Base-by-base conservation (phyloP, 345 rosid genomes). In the Boechera retrofracta region DNA sequence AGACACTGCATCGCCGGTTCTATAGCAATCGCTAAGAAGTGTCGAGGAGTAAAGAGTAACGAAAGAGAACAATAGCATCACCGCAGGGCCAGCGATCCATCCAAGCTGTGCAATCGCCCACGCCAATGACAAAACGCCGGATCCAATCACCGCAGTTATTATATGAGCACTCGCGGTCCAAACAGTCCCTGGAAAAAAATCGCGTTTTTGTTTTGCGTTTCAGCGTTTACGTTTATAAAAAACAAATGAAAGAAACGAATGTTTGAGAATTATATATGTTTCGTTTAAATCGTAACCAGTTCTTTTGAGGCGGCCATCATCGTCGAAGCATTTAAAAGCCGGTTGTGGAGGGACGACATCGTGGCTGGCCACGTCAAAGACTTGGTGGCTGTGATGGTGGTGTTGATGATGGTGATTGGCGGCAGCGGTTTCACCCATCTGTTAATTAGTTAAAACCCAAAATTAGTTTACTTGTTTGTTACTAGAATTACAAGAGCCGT, bases 31-130 rank as follows among this genome's bases (percentile, higher is more conserved):
- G 4, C 90, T 70, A 49, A 92, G 92, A 26, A 92, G 89, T 63
- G 87, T 72, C 0, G 98, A 89, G 58, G 94, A 85, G 74, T 86
- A 89, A 74, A 66, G 91, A 65, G 91, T 92, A 31, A 89, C 86
- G 0, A 89, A 38, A 11, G 96, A 85, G 76, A 92, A 92, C 82
- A 92, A 45, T 29, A 92, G 70, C 96, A 92, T 89, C 39, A 88
- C 89, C 10, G 84, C 71, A 58, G 98, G 96, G 28, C 98, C 96
- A 41, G 91, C 96, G 41, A 89, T 54, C 97, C 98, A 92, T 0
- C 98, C 98, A 7, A 92, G 89, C 75, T 92, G 97, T 51, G 89
- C 93, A 18, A 88, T 86, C 3, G 97, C 93, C 96, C 96, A 92
- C 0, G 96, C 97, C 36, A 92, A 73, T 2, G 96, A 87, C n/a